Evolutionary conservation across 2,329 filamentous ascomycete genomes (phyloP).

Genomic region (Diplocarpon rosae): DNA sequence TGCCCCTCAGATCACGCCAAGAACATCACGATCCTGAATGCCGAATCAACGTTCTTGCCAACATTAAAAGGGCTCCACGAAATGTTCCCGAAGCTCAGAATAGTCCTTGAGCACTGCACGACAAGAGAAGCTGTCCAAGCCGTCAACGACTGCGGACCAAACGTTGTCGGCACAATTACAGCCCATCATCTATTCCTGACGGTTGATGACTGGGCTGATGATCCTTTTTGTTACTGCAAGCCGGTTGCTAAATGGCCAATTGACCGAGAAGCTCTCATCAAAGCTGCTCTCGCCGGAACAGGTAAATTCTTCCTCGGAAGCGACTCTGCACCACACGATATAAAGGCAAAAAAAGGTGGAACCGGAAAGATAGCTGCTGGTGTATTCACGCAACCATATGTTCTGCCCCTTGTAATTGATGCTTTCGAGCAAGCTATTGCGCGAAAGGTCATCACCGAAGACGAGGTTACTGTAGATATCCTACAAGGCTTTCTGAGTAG

Average conservation of each 20-base stretch:
- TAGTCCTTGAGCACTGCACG: slow-evolving; percentile 76
- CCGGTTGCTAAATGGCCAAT: slow-evolving; percentile 36
- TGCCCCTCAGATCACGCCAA: slow-evolving; percentile 37
- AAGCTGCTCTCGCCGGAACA: slow-evolving; percentile 45
- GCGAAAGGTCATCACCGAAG: slow-evolving; percentile 39
- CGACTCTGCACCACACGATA: slow-evolving; percentile 53
- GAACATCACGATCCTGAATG: slow-evolving; percentile 49
- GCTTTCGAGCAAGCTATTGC: slow-evolving; percentile 51
- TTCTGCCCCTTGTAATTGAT: slow-evolving; percentile 52
- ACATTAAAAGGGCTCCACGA: slow-evolving; percentile 63
- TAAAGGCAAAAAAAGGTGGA: slow-evolving; percentile 47
- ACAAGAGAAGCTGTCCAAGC: slow-evolving; percentile 71
- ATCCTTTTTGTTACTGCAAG: slow-evolving; percentile 61
- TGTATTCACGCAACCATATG: slow-evolving; percentile 69
- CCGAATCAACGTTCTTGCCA: slow-evolving; percentile 69
- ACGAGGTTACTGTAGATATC: slow-evolving; percentile 42
- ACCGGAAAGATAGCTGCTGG: slow-evolving; percentile 50
- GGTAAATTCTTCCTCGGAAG: slow-evolving; percentile 58
- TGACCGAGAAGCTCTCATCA: slow-evolving; percentile 38
- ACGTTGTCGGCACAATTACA: slow-evolving; percentile 46
- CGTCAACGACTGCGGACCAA: slow-evolving; percentile 64
- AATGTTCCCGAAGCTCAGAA: slow-evolving; percentile 61
- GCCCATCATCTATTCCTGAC: slow-evolving; percentile 40
- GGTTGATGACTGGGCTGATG: slow-evolving; percentile 60
- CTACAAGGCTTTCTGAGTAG: slow-evolving; percentile 43